Conservation (phyloP, 352 stramenopile species). For the Globisporangium nunn region DNA sequence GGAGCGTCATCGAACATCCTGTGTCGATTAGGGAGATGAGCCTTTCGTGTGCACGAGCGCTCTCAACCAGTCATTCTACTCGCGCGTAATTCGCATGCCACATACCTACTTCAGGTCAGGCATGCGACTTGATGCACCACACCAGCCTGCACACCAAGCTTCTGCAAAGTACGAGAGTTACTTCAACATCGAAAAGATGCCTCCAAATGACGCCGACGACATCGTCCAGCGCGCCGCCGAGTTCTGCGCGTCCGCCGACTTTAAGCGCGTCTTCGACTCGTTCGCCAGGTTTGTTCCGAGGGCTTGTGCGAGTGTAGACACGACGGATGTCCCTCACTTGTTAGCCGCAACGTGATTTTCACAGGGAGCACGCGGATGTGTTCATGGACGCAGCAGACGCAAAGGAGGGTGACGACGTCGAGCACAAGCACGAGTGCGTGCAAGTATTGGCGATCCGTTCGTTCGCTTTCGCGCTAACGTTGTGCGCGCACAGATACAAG, state of each 20-base stretch:
- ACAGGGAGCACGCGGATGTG: constrained; percentile 43
- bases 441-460: background rate
- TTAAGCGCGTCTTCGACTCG: constrained; percentile 61
- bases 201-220: constrained; percentile 4
- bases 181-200: no score
- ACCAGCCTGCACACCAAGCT: no score
- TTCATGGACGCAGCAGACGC: constrained; percentile 57
- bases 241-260: constrained; percentile 60
- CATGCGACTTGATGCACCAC: no score
- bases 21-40: no score
- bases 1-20: no score
- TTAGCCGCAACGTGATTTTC: background rate
- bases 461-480: background rate
- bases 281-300: constrained; percentile 27
- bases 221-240: constrained; percentile 55
- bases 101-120: no score
- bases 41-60: no score
- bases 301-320: no score
- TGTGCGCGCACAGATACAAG: constrained; percentile 39
- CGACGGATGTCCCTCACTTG: background rate
- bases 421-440: constrained; percentile 72
- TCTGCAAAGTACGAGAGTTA: no score
- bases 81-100: no score
- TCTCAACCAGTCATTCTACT: no score
- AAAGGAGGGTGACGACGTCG: constrained; percentile 47